phyloP scores from a whole-genome alignment of 1,284 basidiomycete species.

The Chalciporus sp. region DNA sequence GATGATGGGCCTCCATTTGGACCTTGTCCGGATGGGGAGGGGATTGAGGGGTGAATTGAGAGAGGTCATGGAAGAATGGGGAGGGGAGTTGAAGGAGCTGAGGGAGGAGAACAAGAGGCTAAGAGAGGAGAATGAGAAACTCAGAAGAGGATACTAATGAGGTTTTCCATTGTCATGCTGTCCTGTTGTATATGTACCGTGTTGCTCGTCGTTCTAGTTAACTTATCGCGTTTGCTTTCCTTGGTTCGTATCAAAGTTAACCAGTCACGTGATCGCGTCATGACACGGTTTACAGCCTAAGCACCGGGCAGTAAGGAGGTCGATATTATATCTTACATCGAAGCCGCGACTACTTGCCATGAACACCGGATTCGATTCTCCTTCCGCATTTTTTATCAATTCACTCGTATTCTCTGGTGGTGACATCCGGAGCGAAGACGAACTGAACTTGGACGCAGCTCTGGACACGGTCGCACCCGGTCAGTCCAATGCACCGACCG shows the following conservation, averaged over 20 bases:
- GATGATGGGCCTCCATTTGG: slow-evolving; percentile 71
- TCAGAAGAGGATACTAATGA: slow-evolving; percentile 47
- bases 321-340: not conserved
- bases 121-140: slow-evolving; percentile 67
- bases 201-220: not conserved
- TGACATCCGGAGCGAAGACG: slow-evolving; percentile 25
- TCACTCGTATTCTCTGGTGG: slow-evolving; percentile 37
- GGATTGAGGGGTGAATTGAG: slow-evolving; percentile 59
- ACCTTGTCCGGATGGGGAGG: slow-evolving; percentile 67
- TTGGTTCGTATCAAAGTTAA: no score
- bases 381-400: slow-evolving; percentile 21
- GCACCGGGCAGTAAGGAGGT: no score
- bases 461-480: slow-evolving; percentile 11
- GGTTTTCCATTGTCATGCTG: not conserved
- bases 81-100: slow-evolving; percentile 36
- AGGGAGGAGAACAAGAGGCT: slow-evolving; percentile 40
- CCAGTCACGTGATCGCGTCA: slow-evolving; percentile 21
- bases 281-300: not conserved
- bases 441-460: slow-evolving; percentile 7
- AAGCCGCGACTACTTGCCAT: slow-evolving; percentile 7
- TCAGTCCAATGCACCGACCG: slow-evolving; percentile 10
- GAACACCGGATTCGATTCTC: slow-evolving; percentile 8
- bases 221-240: no score
- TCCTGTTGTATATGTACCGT: not conserved
- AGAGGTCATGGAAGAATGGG: slow-evolving; percentile 59